Base-by-base conservation (phyloP, 2,329 filamentous ascomycete species). In the Cytospora schulzeri region DNA sequence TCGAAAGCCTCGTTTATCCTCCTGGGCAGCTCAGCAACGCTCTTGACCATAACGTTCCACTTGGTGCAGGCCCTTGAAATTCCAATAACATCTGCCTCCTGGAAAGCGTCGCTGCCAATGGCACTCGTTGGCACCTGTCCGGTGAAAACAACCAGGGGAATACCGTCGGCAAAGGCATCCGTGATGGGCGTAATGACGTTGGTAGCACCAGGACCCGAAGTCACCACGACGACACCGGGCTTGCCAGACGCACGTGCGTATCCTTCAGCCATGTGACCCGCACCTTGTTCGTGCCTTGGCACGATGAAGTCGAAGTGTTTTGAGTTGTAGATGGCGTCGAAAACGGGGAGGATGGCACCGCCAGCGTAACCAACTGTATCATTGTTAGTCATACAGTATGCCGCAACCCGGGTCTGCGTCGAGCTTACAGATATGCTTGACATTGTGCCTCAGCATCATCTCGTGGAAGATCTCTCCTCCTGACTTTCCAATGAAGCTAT, bases 21-120 rank as follows among this genome's bases (percentile, higher is more conserved):
- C 72, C 91, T 88, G 58, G 95, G 95, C 63, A 99, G 84, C 79
- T 99, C 95, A 58, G 92, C 93, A 62, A 97, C 88, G 76, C 90
- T 94, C 85, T 96, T 97, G 57, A 97, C 92, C 93, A 98, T 96
- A 66, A 96, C 92, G 73, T 98, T 98, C 95, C 95, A 99, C 82
- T 98, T 98, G 71, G 93, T 97, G 84, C 93, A 97, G 24, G 93
- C 89, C 73, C 94, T 87, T 38, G 92, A 96, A 76, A 99, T 98
- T 70, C 94, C 94, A 66, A 97, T 83, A 41, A 96, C 89, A 74
- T 99, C 95, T 65, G 93, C 93, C 79, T 98, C 95, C 77, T 99
- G 95, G 85, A 98, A 98, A 63, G 93, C 92, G 76, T 98, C 94
- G 68, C 91, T 96, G 67, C 95, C 95, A 77, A 98, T 97, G 62